A percentile compares a stretch with the other conserved stretches of the same genome.
Conservation (phyloP, 1,284 basidiomycete genomes). For the Cutaneotrichosporon dermatis region DNA sequence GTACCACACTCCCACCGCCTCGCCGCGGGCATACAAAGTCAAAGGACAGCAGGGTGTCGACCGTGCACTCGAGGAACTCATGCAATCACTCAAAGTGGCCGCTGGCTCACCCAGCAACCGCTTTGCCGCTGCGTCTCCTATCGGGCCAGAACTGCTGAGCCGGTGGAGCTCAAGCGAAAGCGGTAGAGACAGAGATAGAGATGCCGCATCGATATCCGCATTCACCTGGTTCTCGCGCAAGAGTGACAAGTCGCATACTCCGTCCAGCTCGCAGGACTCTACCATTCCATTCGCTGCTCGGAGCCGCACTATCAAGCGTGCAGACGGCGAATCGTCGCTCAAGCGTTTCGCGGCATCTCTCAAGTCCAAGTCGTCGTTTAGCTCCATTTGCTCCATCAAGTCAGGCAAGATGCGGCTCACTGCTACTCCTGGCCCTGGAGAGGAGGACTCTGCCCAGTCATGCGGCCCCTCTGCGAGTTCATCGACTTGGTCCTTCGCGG, state of each 20-base stretch:
- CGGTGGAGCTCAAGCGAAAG: background rate
- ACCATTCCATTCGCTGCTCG: too few relatives aligned
- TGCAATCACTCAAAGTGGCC: background rate
- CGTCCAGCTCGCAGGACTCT: too few relatives aligned
- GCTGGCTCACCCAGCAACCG: background rate
- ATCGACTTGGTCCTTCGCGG: background rate
- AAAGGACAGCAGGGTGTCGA: background rate
- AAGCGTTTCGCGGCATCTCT: background rate
- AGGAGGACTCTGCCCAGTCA: background rate
- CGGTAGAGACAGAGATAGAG: background rate
- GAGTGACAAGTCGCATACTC: background rate
- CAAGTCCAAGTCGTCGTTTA: background rate
- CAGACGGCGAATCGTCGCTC: too few relatives aligned
- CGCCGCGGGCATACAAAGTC: background rate
- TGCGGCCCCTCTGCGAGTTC: background rate
- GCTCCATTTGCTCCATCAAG: background rate
- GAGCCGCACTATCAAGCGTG: too few relatives aligned
- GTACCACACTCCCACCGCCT: background rate
- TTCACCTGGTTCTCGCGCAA: conserved; percentile 1
- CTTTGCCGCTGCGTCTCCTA: background rate
- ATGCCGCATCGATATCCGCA: background rate
- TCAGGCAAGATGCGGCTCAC: background rate
- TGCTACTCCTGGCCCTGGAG: background rate
- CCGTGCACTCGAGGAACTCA: background rate
- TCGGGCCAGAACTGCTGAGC: background rate